These are phyloP conservation scores for Apiospora arundinis DNA, from an alignment of 2,329 filamentous ascomycete genomes.

Conservation along the genomic window DNA sequence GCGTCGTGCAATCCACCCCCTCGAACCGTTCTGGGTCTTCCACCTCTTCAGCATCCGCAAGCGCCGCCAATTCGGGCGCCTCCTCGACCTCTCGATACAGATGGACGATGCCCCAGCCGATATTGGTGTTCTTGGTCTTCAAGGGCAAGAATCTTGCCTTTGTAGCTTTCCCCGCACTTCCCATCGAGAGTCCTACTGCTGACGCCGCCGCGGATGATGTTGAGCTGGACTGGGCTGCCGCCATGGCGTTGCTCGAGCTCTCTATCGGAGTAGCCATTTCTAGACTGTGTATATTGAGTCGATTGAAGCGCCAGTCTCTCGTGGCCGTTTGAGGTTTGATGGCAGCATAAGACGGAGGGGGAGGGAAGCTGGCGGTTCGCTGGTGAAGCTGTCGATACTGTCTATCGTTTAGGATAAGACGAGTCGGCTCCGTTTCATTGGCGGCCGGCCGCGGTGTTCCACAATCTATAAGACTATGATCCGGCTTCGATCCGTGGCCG, in stretches of 20 bases:
- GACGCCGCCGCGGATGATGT: slow-evolving; percentile 55
- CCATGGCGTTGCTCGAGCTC: slow-evolving; percentile 37
- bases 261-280: slow-evolving; percentile 53
- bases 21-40: slow-evolving; percentile 37
- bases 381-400: slow-evolving; percentile 44
- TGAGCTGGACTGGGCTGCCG: slow-evolving; percentile 44
- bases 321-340: slow-evolving; percentile 56
- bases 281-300: slow-evolving; percentile 80
- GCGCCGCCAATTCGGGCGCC: slow-evolving; percentile 59
- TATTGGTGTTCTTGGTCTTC: slow-evolving; percentile 73
- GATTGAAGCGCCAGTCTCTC: slow-evolving; percentile 81
- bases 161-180: slow-evolving; percentile 73
- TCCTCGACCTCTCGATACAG: slow-evolving; percentile 88
- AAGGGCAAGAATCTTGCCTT: slow-evolving; percentile 81
- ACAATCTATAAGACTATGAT: slow-evolving; percentile 55
- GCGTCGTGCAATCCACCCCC: slow-evolving; percentile 73
- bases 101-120: slow-evolving; percentile 93
- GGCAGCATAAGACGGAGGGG: slow-evolving; percentile 49
- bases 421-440: slow-evolving; percentile 42
- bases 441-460: slow-evolving; percentile 47
- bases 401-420: slow-evolving; percentile 47
- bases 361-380: slow-evolving; percentile 49
- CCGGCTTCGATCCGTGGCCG: slow-evolving; percentile 25
- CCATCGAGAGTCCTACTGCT: slow-evolving; percentile 60
- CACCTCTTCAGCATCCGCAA: slow-evolving; percentile 35